Conservation (phyloP, 2,329 filamentous ascomycete genomes). For the Phaeophleospora eucalypticola region DNA sequence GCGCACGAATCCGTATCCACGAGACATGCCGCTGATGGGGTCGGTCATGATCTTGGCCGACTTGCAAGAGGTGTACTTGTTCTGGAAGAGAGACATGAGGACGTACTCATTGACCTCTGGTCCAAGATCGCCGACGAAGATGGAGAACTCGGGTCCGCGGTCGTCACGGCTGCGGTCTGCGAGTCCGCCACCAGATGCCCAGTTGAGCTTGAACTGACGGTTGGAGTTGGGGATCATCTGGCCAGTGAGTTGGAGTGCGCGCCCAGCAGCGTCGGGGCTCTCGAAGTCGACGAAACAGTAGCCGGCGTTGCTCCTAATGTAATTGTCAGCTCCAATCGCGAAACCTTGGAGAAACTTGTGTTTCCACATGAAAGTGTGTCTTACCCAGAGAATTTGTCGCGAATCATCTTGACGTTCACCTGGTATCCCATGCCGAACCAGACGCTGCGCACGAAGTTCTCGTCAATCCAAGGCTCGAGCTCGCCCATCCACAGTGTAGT, state of each 20-base stretch:
- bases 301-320: slow-evolving; percentile 71
- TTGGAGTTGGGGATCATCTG: slow-evolving; percentile 87
- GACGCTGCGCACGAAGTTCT: slow-evolving; percentile 94
- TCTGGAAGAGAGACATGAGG: slow-evolving; percentile 93
- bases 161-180: slow-evolving; percentile 94
- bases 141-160: slow-evolving; percentile 90
- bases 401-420: slow-evolving; percentile 99
- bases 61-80: slow-evolving; percentile 94
- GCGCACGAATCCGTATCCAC: slow-evolving; percentile 95
- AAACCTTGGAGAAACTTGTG: too few relatives aligned
- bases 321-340: slow-evolving; percentile 7
- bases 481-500: slow-evolving; percentile 80
- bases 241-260: slow-evolving; percentile 87
- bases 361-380: slow-evolving; percentile 29
- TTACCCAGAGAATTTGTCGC: slow-evolving; percentile 98
- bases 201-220: slow-evolving; percentile 97
- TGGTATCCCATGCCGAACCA: slow-evolving; percentile 91
- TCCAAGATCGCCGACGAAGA: slow-evolving; percentile 96
- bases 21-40: slow-evolving; percentile 93
- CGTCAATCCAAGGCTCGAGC: slow-evolving; percentile 98
- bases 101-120: slow-evolving; percentile 99
- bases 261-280: slow-evolving; percentile 76
- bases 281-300: slow-evolving; percentile 98
- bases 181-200: slow-evolving; percentile 93
- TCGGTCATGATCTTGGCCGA: slow-evolving; percentile 99